Evolutionary conservation across 2,329 filamentous ascomycete species (phyloP), one percentile per base, ranked within the genome.

Genomic region (Aspergillus sp.): DNA sequence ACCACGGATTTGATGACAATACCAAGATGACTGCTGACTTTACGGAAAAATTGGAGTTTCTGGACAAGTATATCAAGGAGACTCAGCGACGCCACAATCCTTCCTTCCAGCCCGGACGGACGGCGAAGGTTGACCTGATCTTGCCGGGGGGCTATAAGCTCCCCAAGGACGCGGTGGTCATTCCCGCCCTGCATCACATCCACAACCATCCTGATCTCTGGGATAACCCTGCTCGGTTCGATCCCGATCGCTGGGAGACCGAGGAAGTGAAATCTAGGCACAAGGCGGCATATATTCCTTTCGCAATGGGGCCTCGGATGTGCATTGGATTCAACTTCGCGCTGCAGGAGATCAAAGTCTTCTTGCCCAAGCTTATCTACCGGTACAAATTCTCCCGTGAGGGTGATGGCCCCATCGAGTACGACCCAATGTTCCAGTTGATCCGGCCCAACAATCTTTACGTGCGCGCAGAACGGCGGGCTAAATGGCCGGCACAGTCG

Each of bases 301-400:
- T 87, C 56, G 83, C 79, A 0, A 71, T 76, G 0, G 84, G 84
- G 0, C 78, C 74, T 0, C 72, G 84, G 1, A 78, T 78, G 70
- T 87, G 84, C 55, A 81, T 87, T 50, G 84, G 83, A 0, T 86
- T 85, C 75, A 86, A 85, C 67, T 85, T 86, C 64, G 84, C 83
- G 0, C 69, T 86, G 4, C 76, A 80, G 53, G 82, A 87, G 65
- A 74, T 85, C 53, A 85, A 85, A 70, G 73, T 84, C 14, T 65
- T 71, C 32, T 31, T 87, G 56, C 72, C 77, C 1, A 81, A 85
- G 71, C 68, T 87, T 34, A 66, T 86, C 2, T 85, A 78, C 52
- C 73, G 83, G 6, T 86, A 87, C 62, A 71, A 80, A 49, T 86
- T 84, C 53, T 66, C 55, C 7, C 64, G 75, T 14, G 81, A 77